phyloP scores from a whole-genome alignment of 148 eudicot species.

The Polygonum aviculare region DNA sequence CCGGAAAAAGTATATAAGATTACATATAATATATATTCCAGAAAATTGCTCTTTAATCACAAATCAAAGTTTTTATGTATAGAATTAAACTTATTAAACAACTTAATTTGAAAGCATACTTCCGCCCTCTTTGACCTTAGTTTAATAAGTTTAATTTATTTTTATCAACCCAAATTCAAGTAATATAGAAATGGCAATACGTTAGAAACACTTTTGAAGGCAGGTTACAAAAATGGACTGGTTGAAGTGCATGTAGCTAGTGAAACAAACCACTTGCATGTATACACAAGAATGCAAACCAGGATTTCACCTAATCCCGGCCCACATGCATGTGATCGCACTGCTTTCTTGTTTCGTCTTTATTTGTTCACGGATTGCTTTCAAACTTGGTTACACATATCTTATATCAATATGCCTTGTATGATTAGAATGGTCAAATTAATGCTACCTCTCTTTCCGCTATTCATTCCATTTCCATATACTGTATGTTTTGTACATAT shows the following conservation, averaged over 20 bases:
- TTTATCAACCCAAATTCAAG: background rate
- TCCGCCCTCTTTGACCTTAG: too few relatives aligned
- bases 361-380: conserved; percentile 6
- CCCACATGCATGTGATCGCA: background rate
- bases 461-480: background rate
- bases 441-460: background rate
- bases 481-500: background rate
- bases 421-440: background rate
- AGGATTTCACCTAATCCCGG: background rate
- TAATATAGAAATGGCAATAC: background rate
- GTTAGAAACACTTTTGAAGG: background rate
- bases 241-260: background rate
- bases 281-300: background rate
- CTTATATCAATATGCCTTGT: background rate
- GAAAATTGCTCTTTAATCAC: too few relatives aligned
- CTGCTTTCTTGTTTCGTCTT: background rate
- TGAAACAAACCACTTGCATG: background rate
- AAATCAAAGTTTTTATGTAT: too few relatives aligned
- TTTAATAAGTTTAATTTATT: background rate
- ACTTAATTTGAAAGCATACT: too few relatives aligned
- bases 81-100: too few relatives aligned
- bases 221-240: background rate
- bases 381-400: conserved; percentile 2
- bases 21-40: background rate
- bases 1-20: too few relatives aligned